Conservation (phyloP, 768 basidiomycete genomes). For the Pisolithus orientalis region DNA sequence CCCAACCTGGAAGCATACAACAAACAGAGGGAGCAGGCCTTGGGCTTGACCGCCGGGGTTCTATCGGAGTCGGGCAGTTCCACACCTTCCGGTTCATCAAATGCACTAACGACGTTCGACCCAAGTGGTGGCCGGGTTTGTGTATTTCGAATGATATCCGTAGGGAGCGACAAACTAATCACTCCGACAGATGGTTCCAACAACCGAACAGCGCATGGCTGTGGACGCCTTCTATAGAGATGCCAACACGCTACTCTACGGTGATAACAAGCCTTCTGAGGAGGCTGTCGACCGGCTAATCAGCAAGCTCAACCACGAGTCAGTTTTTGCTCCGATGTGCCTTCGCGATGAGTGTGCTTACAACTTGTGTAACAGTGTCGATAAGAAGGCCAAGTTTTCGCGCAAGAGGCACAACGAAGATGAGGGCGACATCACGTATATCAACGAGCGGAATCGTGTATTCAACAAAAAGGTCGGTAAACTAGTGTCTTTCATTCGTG, state of each 20-base stretch:
- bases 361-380: slow-evolving; percentile 47
- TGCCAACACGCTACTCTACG: slow-evolving; percentile 88
- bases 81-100: slow-evolving; percentile 25
- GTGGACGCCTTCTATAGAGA: slow-evolving; percentile 87
- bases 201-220: slow-evolving; percentile 58
- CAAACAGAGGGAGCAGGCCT: slow-evolving; percentile 78
- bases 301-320: slow-evolving; percentile 91
- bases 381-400: slow-evolving; percentile 86
- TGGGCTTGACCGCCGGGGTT: slow-evolving; percentile 69
- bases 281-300: slow-evolving; percentile 93
- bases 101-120: slow-evolving; percentile 45
- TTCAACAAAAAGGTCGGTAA: slow-evolving; percentile 45
- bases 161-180: slow-evolving; percentile 6
- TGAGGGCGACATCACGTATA: slow-evolving; percentile 95
- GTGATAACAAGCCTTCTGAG: slow-evolving; percentile 91
- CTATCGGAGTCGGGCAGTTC: slow-evolving; percentile 38
- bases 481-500: no score
- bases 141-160: slow-evolving; percentile 11
- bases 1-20: slow-evolving; percentile 86
- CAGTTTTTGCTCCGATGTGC: slow-evolving; percentile 28
- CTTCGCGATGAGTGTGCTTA: slow-evolving; percentile 1
- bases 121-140: slow-evolving; percentile 37
- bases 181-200: slow-evolving; percentile 39
- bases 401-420: slow-evolving; percentile 87
- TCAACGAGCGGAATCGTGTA: slow-evolving; percentile 96